Evolutionary conservation across 345 rosid species (phyloP), one percentile per base, ranked within the genome.

Genomic region (Angophora floribunda): DNA sequence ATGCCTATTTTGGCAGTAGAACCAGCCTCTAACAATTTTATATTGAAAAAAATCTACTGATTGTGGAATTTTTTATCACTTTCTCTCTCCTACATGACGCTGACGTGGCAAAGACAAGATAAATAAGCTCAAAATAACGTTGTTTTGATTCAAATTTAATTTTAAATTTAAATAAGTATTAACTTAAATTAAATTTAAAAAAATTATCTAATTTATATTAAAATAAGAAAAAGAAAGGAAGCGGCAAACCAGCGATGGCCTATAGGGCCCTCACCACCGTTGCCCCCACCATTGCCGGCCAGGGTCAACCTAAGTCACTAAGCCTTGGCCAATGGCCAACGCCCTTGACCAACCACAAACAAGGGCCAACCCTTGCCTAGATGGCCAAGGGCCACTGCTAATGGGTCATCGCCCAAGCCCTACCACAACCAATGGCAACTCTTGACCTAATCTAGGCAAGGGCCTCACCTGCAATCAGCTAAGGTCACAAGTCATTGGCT

Each of bases 261-360:
- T 55, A 1, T 22, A 9, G 28, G 8, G 6, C 61, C 28, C 61
- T 9, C 6, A 0, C 3, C 1, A 0, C 4, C 1, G 0, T 47
- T 7, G 8, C 28, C 13, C 0, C 28, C 61, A 0, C 12, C 2
- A 36, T 36, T 36, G 41, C 41, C 4, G 41, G 4, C 41, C 2
- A 36, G 41, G 41, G 41, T 36, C 41, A 36, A 4, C 41, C 41
- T 36, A 36, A 36, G 41, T 36, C 4, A 4, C 4, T 36, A 36
- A 36, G 41, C 2, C 41, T 36, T 36, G 41, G 41, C 41, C 4
- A 36, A 36, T 36, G 41, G 41, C 41, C 41, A 36, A 36, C 41
- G 41, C 41, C 41, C 41, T 36, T 36, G 41, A 36, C 41, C 41
- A 36, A 36, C 41, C 41, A 36, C 41, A 36, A 36, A 4, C 41